These are phyloP conservation scores for Podospora australis DNA, from an alignment of 495 filamentous ascomycete genomes.

Conservation along the genomic window DNA sequence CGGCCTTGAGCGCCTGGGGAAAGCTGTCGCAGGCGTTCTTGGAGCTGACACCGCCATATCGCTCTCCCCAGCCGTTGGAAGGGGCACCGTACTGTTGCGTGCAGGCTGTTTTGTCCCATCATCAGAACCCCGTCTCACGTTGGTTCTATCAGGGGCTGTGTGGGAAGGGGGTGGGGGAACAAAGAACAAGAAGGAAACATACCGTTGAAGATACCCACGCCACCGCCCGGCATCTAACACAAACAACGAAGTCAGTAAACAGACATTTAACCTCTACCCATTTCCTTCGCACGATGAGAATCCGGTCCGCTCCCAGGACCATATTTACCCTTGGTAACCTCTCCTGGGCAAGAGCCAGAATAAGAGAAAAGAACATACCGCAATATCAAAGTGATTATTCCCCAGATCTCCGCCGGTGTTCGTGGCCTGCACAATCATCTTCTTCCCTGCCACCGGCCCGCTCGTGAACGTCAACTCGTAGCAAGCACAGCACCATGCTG, in stretches of 20 bases:
- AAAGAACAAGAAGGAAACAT: not conserved
- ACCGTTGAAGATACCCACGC: slow-evolving; percentile 58
- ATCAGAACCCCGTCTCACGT: slow-evolving; percentile 24
- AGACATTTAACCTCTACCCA: not conserved
- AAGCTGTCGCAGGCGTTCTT: slow-evolving; percentile 49
- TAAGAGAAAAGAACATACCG: too few species aligned
- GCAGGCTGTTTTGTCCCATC: slow-evolving; percentile 31
- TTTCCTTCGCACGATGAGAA: too few species aligned
- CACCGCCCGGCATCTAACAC: slow-evolving; percentile 65
- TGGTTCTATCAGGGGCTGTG: not conserved
- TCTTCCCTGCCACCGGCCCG: slow-evolving; percentile 49
- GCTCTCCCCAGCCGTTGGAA: slow-evolving; percentile 51
- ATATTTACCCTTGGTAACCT: too few species aligned
- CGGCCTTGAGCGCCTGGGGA: slow-evolving; percentile 49
- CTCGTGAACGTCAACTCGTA: slow-evolving; percentile 62
- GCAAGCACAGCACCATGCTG: slow-evolving; percentile 59
- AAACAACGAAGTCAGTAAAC: too few species aligned
- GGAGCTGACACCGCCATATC: slow-evolving; percentile 54
- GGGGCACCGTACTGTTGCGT: slow-evolving; percentile 55
- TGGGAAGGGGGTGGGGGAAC: too few species aligned
- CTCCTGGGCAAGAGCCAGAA: too few species aligned
- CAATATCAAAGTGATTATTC: slow-evolving; percentile 57
- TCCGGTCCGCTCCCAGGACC: too few species aligned
- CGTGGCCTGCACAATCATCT: slow-evolving; percentile 62
- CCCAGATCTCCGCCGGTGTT: slow-evolving; percentile 58